phyloP scores from a whole-genome alignment of 257 asterid genomes.

The Fraxinus quadrangulata region DNA sequence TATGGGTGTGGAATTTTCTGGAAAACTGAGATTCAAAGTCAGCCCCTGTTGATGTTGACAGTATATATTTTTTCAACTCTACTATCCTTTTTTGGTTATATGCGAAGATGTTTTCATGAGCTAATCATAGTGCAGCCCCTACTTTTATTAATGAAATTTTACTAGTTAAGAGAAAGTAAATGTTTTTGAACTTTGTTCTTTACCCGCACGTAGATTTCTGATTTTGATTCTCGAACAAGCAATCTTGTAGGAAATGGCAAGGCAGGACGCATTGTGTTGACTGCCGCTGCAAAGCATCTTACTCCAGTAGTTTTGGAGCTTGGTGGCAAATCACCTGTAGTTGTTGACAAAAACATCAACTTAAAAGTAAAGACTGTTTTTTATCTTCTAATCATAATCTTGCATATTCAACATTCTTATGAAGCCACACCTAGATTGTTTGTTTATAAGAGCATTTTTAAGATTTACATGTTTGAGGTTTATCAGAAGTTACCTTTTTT shows the following conservation, averaged over 20 bases:
- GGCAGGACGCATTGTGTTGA: conserved; percentile 72
- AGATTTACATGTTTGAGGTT: too few species aligned
- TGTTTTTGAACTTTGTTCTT: neutral
- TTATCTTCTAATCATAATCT: neutral
- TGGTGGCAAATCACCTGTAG: conserved; percentile 82
- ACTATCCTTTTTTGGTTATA: neutral
- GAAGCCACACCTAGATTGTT: neutral
- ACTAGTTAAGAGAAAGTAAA: neutral
- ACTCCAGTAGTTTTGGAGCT: conserved; percentile 93
- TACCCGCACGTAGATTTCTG: neutral
- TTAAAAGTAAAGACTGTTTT: conserved; percentile 45
- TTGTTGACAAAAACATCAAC: conserved; percentile 70
- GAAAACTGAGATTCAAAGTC: neutral
- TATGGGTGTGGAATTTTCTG: neutral
- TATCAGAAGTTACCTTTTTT: too few species aligned
- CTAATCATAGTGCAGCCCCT: neutral
- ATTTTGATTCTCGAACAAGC: neutral
- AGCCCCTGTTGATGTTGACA: neutral
- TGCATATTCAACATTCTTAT: neutral
- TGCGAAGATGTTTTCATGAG: neutral
- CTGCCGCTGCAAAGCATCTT: conserved; percentile 90
- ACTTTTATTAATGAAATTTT: neutral
- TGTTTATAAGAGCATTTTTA: neutral
- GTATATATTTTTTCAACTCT: neutral
- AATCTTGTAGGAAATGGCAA: conserved; percentile 59